Conservation (phyloP, 768 basidiomycete genomes). For the Russula griseocarnosa region DNA sequence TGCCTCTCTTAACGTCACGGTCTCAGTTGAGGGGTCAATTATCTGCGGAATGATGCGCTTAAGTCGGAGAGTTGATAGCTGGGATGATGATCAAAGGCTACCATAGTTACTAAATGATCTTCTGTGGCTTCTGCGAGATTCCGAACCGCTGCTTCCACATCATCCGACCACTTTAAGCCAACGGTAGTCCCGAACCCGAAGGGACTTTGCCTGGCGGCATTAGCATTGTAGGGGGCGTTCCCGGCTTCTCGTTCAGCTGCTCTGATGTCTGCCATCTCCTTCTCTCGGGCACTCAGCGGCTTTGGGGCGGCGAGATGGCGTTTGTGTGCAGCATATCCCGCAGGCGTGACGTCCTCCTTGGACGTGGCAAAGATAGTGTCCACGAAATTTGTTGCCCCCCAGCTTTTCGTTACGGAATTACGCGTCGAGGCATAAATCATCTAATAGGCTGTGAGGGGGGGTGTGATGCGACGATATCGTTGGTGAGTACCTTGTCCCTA, state of each 20-base stretch:
- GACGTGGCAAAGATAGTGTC: slow-evolving; percentile 77
- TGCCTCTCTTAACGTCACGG: slow-evolving; percentile 45
- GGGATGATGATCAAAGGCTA: slow-evolving; percentile 37
- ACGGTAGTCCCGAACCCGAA: slow-evolving; percentile 57
- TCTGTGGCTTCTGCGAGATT: slow-evolving; percentile 49
- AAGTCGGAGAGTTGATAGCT: not conserved
- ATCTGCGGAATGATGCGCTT: slow-evolving; percentile 40
- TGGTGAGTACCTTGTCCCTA: slow-evolving; percentile 62
- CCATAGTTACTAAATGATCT: slow-evolving; percentile 59
- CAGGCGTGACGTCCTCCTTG: slow-evolving; percentile 59
- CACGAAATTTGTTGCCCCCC: slow-evolving; percentile 69
- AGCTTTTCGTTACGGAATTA: slow-evolving; percentile 59
- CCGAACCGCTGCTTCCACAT: slow-evolving; percentile 60
- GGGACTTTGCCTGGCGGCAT: slow-evolving; percentile 51
- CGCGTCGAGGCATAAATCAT: slow-evolving; percentile 89
- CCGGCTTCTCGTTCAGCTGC: slow-evolving; percentile 67
- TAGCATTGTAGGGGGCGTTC: slow-evolving; percentile 52
- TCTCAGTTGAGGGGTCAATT: slow-evolving; percentile 63
- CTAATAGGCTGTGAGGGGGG: slow-evolving; percentile 37
- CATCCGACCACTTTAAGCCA: slow-evolving; percentile 63
- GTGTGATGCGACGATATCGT: not conserved
- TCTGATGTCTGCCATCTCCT: slow-evolving; percentile 73
- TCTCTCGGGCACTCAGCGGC: slow-evolving; percentile 78
- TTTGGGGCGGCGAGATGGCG: slow-evolving; percentile 69
- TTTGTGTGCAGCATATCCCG: slow-evolving; percentile 70